Conservation (phyloP, 306 rosid species). For the Lathyrus tuberosus region DNA sequence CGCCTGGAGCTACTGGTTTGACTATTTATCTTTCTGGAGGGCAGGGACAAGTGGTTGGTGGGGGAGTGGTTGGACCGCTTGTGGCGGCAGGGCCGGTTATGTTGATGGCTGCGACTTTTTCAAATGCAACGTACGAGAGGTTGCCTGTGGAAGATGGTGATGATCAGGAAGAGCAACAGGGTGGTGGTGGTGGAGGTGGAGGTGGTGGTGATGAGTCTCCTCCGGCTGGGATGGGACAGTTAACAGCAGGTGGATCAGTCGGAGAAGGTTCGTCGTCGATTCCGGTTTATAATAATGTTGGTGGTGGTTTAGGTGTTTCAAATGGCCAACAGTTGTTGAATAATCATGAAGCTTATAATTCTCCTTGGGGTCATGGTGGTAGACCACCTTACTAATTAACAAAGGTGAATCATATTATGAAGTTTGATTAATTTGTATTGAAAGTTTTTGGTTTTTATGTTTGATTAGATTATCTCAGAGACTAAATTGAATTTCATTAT, state of each 20-base stretch:
- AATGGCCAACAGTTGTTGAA: slow-evolving; percentile 59
- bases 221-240: slow-evolving; percentile 19
- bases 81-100: slow-evolving; percentile 77
- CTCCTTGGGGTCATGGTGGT: slow-evolving; percentile 68
- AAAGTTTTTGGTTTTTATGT: background rate
- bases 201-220: slow-evolving; percentile 25
- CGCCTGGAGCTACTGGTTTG: slow-evolving; percentile 64
- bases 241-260: background rate
- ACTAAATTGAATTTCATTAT: background rate
- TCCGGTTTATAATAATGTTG: slow-evolving; percentile 51
- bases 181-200: slow-evolving; percentile 45
- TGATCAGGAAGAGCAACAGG: slow-evolving; percentile 47
- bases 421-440: background rate
- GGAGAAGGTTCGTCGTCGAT: slow-evolving; percentile 48
- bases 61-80: slow-evolving; percentile 74
- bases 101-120: slow-evolving; percentile 79
- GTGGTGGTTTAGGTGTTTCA: slow-evolving; percentile 47
- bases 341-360: slow-evolving; percentile 66
- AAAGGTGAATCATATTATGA: background rate
- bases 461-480: background rate
- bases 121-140: slow-evolving; percentile 79
- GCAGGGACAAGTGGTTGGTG: slow-evolving; percentile 82
- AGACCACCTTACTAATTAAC: slow-evolving; percentile 53
- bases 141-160: slow-evolving; percentile 77
- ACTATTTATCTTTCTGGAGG: slow-evolving; percentile 79